phyloP scores from a whole-genome alignment of 176 grass and related monocot genomes.

The Zea mays region DNA sequence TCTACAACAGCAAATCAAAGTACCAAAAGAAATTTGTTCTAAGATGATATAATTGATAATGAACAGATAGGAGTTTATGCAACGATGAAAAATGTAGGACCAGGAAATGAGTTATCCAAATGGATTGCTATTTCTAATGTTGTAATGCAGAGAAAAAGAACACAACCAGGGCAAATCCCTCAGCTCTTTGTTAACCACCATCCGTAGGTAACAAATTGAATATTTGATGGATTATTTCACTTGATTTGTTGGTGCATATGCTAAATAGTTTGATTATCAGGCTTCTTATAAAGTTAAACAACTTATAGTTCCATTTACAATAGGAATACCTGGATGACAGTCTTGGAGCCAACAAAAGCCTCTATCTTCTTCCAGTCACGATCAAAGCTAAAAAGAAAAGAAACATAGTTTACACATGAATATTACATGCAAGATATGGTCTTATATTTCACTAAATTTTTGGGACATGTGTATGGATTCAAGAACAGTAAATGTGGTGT shows the following conservation, averaged over 20 bases:
- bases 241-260: slow-evolving; percentile 4
- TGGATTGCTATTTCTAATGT: not conserved
- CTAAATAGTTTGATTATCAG: slow-evolving; percentile 4
- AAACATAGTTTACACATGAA: slow-evolving; percentile 26
- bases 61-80: not conserved
- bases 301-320: slow-evolving; percentile 1
- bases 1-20: slow-evolving; percentile 50
- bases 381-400: slow-evolving; percentile 66
- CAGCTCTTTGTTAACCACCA: not conserved
- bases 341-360: slow-evolving; percentile 96
- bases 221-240: slow-evolving; percentile 7
- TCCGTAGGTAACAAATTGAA: not conserved
- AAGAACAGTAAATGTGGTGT: not conserved
- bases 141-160: slow-evolving; percentile 4
- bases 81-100: slow-evolving; percentile 3
- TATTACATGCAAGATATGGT: slow-evolving; percentile 12
- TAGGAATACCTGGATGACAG: slow-evolving; percentile 77
- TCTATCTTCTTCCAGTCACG: slow-evolving; percentile 99
- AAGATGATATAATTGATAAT: slow-evolving; percentile 4
- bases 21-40: slow-evolving; percentile 14
- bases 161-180: slow-evolving; percentile 1
- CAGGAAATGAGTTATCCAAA: not conserved
- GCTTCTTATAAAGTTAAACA: not conserved
- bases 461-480: not conserved
- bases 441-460: slow-evolving; percentile 9